Evolutionary conservation across 495 filamentous ascomycete genomes (phyloP).

Genomic region (Astrothelium macrocarpum): DNA sequence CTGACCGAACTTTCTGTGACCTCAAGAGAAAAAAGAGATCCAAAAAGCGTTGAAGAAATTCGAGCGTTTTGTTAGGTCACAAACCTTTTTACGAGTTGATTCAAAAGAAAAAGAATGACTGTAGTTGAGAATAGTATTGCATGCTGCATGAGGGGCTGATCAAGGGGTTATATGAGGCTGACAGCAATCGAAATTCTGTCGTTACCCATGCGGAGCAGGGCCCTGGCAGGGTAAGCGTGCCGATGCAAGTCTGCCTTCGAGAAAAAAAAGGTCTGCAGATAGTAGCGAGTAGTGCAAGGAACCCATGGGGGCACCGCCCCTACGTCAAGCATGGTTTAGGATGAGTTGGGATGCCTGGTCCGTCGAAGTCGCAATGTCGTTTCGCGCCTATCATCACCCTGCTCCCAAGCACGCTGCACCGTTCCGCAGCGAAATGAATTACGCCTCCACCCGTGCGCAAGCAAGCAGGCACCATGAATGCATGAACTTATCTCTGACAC

Average conservation of each 20-base stretch:
- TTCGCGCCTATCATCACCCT: neutral
- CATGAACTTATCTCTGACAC: neutral
- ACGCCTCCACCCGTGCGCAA: too few relatives aligned
- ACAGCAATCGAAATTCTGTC: neutral
- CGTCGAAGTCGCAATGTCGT: neutral
- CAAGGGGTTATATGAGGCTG: constrained; percentile 1
- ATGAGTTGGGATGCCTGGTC: neutral
- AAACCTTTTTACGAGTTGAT: neutral
- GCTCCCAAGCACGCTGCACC: neutral
- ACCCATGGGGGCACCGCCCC: neutral
- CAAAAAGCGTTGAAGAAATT: neutral
- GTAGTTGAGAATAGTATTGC: neutral
- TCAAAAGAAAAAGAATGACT: neutral
- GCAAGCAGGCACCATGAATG: neutral
- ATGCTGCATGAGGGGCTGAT: neutral
- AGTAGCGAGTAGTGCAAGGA: too few relatives aligned
- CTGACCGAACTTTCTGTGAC: too few relatives aligned
- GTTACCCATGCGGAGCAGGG: neutral
- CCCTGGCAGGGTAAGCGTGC: neutral
- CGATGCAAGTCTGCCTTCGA: neutral
- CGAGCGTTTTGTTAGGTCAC: neutral
- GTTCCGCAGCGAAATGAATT: neutral
- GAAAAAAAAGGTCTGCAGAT: neutral
- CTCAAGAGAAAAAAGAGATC: neutral
- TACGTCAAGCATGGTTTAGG: neutral